Percentiles rank a stretch among this genome's conserved stretches.
Conservation (phyloP, 176 grass and related monocot species). For the Phyllostachys edulis region DNA sequence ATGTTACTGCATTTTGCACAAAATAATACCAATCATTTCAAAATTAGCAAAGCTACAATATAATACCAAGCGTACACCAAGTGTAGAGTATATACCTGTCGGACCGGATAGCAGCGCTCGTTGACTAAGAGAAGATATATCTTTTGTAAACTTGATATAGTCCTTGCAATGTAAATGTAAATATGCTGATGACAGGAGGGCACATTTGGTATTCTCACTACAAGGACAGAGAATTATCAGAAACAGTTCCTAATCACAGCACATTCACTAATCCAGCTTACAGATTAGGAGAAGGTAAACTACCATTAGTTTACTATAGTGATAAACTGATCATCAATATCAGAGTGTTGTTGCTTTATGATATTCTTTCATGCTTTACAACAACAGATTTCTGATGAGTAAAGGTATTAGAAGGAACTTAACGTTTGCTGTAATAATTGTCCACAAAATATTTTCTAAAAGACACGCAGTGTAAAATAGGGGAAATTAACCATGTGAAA, state of each 20-base stretch:
- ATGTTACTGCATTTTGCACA: background rate
- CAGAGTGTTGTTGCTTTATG: background rate
- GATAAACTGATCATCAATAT: background rate
- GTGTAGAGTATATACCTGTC: conserved; percentile 54
- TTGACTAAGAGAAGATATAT: conserved; percentile 89
- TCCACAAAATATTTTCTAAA: background rate
- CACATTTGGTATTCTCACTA: conserved; percentile 77
- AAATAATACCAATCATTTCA: background rate
- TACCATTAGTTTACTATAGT: background rate
- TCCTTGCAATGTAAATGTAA: conserved; percentile 81
- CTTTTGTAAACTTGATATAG: conserved; percentile 67
- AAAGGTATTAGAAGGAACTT: background rate
- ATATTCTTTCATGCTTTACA: background rate
- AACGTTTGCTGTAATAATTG: background rate
- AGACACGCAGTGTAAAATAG: background rate
- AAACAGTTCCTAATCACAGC: conserved; percentile 5
- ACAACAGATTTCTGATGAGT: background rate
- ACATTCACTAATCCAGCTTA: background rate
- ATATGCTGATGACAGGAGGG: conserved; percentile 81
- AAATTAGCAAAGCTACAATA: conserved; percentile 10
- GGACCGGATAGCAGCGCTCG: conserved; percentile 77
- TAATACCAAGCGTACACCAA: conserved; percentile 24
- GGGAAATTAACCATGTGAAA: background rate
- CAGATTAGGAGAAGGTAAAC: background rate
- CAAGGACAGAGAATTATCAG: conserved; percentile 29